These are phyloP conservation scores for Fibroporia radiculosa DNA, from an alignment of 768 basidiomycete genomes.

Conservation along the genomic window DNA sequence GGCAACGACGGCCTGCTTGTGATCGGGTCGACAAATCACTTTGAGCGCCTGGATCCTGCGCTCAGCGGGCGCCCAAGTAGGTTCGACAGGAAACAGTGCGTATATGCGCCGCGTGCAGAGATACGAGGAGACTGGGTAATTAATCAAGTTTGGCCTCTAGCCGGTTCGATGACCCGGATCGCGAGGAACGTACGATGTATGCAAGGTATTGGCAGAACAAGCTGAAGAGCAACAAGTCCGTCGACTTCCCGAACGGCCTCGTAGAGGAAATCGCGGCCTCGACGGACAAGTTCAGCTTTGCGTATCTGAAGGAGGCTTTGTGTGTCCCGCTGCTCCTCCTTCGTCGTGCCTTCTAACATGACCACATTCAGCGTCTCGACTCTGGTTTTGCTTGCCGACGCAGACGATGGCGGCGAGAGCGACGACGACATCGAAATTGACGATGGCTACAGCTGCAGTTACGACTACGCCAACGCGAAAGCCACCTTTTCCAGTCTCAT, in stretches of 20 bases:
- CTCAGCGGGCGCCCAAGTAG: conserved; percentile 72
- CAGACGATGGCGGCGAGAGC: conserved; percentile 23
- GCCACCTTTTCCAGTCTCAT: conserved; percentile 43
- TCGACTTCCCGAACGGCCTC: conserved; percentile 62
- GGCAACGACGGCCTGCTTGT: conserved; percentile 75
- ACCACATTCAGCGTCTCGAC: conserved; percentile 53
- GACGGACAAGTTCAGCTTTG: conserved; percentile 73
- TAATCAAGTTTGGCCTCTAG: conserved; percentile 28
- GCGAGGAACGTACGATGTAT: conserved; percentile 58
- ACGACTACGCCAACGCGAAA: conserved; percentile 34
- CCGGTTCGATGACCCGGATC: conserved; percentile 64
- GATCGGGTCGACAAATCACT: conserved; percentile 78
- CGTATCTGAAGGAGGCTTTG: conserved; percentile 88
- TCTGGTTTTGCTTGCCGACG: conserved; percentile 55
- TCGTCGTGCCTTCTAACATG: not conserved
- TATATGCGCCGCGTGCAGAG: not conserved
- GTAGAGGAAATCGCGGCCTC: conserved; percentile 47
- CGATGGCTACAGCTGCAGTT: too few species aligned
- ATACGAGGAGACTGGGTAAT: not conserved
- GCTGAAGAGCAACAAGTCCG: conserved; percentile 48
- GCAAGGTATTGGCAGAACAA: conserved; percentile 77
- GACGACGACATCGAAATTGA: too few species aligned
- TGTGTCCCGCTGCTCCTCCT: conserved; percentile 30
- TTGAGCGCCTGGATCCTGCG: conserved; percentile 71
- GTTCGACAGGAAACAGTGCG: conserved; percentile 83